Base-by-base conservation (phyloP, 176 grass and related monocot genomes). In the Oryza meyeriana region DNA sequence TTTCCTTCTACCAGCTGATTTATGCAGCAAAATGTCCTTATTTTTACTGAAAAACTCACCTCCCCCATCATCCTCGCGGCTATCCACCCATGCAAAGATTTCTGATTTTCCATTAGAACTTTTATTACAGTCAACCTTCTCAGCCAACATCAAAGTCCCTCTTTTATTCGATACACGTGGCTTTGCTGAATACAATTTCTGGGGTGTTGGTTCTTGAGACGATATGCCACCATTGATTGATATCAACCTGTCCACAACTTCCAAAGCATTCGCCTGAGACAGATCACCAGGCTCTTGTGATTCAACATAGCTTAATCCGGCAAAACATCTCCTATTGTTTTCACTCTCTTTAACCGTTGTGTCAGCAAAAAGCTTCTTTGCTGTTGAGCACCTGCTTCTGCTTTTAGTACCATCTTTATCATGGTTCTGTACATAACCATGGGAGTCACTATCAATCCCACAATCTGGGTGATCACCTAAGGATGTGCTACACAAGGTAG, bases 261-360 rank as follows among this genome's bases (percentile, higher is more conserved):
- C 86, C 65, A 97, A 88, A 68, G 94, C 94, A 89, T 91, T 91
- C 50, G 77, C 91, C 74, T 97, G 94, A 50, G 94, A 97, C 26
- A 87, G 35, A 79, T 93, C 89, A 71, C 88, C 72, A 64, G 91
- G 94, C 64, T 97, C 88, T 48, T 97, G 91, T 69, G 94, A 97
- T 57, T 72, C 80, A 58, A 91, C n/a, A 77, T 97, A 93, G 78
- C 86, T 93, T 83, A 93, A 81, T 61, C 88, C 73, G 85, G 55
- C 64, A 84, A 80, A 30, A 71, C 28, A 71, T 68, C 58, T 87
- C 26, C 1, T 24, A 20, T 72, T 76, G 55, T 22, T 65, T 85
- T 66, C 80, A 80, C 64, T 32, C 41, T 78, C 64, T 52, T 86
- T 64, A 42, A 27, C 80, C 34, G 13, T n/a, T 33, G 26, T 59